A percentile compares a stretch with the other conserved stretches of the same genome.
These are phyloP conservation scores for Botrytis fragariae DNA, from an alignment of 2,329 filamentous ascomycete species.

Conservation along the genomic window DNA sequence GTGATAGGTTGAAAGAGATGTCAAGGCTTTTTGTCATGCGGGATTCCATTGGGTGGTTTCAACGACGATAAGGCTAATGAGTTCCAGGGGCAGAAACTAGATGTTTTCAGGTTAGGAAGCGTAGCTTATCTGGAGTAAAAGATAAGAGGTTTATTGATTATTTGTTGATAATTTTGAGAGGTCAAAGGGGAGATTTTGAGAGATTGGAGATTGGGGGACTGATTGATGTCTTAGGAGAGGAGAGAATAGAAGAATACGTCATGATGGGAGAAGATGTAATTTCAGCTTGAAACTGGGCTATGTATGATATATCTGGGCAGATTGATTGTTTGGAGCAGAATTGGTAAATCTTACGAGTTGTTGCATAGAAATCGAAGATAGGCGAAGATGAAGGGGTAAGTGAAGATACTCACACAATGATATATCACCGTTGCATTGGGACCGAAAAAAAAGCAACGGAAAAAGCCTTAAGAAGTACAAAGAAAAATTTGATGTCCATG, in stretches of 20 bases:
- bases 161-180: conserved; percentile 13
- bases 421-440: background rate
- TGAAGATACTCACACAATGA: background rate
- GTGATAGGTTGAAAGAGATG: background rate
- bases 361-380: background rate
- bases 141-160: conserved; percentile 10
- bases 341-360: background rate
- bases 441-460: background rate
- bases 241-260: conserved; percentile 1
- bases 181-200: background rate
- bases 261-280: background rate
- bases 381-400: conserved; percentile 2
- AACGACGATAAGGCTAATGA: conserved; percentile 14
- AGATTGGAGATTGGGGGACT: background rate
- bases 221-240: background rate
- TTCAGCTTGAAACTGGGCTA: background rate
- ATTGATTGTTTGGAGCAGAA: background rate
- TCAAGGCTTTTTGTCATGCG: conserved; percentile 11
- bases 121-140: background rate
- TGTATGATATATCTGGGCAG: background rate
- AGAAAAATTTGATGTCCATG: background rate
- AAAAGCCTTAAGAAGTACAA: background rate
- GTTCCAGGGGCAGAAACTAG: background rate
- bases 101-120: background rate
- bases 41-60: background rate